phyloP scores from a whole-genome alignment of 2,329 filamentous ascomycete genomes.

The Phoma sp. region DNA sequence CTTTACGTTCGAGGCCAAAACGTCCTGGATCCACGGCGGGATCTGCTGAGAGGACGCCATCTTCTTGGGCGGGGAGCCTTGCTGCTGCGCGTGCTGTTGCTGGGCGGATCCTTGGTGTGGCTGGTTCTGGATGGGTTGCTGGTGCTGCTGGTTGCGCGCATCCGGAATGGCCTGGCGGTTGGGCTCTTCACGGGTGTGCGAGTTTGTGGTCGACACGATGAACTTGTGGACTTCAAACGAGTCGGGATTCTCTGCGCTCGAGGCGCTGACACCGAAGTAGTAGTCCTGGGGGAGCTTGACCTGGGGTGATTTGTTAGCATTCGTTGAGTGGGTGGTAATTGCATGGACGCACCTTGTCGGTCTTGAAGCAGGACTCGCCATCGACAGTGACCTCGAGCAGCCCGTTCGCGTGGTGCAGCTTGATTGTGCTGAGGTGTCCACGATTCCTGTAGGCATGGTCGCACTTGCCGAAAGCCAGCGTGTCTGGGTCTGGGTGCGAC shows the following conservation, averaged over 20 bases:
- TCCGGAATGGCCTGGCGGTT: constrained; percentile 35
- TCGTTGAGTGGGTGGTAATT: not conserved
- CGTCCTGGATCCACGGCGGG: constrained; percentile 51
- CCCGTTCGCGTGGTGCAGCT: constrained; percentile 70
- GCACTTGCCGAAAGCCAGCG: constrained; percentile 91
- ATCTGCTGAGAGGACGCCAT: constrained; percentile 38
- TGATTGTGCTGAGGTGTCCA: constrained; percentile 80
- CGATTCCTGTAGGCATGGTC: constrained; percentile 90
- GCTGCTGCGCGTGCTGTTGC: constrained; percentile 34
- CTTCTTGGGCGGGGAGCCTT: constrained; percentile 29
- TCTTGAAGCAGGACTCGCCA: constrained; percentile 81
- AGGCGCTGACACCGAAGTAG: constrained; percentile 84
- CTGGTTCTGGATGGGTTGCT: constrained; percentile 27
- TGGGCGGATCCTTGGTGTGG: constrained; percentile 42
- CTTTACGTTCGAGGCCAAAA: constrained; percentile 54
- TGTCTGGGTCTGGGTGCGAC: constrained; percentile 77
- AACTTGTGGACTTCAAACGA: constrained; percentile 94
- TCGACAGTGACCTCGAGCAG: constrained; percentile 82
- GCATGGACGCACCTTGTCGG: constrained; percentile 60
- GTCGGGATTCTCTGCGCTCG: constrained; percentile 88
- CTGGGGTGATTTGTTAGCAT: constrained; percentile 46
- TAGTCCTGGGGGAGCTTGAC: constrained; percentile 81
- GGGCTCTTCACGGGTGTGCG: constrained; percentile 44
- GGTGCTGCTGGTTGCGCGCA: constrained; percentile 39
- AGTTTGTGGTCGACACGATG: constrained; percentile 66